Conservation (phyloP, 345 rosid species). For the Hypericum perforatum region DNA sequence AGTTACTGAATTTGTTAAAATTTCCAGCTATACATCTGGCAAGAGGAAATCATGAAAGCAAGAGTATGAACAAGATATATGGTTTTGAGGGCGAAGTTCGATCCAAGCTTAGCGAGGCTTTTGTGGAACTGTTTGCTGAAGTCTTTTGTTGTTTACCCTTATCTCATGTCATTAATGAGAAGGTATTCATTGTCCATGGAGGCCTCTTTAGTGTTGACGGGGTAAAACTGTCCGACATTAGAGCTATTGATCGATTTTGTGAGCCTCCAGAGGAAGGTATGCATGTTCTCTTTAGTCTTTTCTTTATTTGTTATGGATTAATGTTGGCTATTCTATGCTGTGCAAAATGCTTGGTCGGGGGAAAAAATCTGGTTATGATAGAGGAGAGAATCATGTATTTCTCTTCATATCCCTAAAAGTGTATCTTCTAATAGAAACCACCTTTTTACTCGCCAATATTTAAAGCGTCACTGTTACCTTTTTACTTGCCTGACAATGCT, state of each 20-base stretch:
- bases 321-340: neutral
- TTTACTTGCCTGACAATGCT: too few relatives aligned
- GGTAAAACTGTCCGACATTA: conserved; percentile 81
- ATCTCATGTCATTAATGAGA: conserved; percentile 76
- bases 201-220: conserved; percentile 97
- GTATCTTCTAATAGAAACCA: too few relatives aligned
- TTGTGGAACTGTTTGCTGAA: conserved; percentile 92
- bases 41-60: conserved; percentile 98
- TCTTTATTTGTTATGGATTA: neutral
- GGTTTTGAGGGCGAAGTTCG: conserved; percentile 99
- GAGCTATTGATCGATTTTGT: conserved; percentile 79
- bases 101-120: conserved; percentile 81
- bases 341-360: too few relatives aligned
- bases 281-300: conserved; percentile 1
- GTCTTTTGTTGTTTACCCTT: conserved; percentile 93
- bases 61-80: conserved; percentile 98
- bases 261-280: conserved; percentile 99
- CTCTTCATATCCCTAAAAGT: too few relatives aligned
- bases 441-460: too few relatives aligned
- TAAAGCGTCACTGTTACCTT: too few relatives aligned
- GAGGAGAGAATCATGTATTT: too few relatives aligned
- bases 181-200: conserved; percentile 90
- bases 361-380: too few relatives aligned
- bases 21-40: conserved; percentile 81
- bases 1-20: conserved; percentile 8